A percentile compares a stretch with the other conserved stretches of the same genome.
Evolutionary conservation across 345 rosid genomes (phyloP).

Genomic region (Erodium maritimum): DNA sequence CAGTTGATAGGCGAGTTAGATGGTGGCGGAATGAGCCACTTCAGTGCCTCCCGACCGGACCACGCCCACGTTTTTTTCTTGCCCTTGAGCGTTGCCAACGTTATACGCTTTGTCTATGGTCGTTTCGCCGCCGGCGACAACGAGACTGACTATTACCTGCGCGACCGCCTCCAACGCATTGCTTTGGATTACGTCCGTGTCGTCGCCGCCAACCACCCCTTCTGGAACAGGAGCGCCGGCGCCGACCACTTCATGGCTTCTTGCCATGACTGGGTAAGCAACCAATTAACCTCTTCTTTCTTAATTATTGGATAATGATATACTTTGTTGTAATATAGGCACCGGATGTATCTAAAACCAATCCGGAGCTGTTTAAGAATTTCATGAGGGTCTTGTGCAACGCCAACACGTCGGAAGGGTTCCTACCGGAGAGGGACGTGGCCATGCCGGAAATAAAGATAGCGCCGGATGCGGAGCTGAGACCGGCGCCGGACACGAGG

Average conservation of each 20-base stretch:
- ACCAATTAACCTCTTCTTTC: too few relatives aligned
- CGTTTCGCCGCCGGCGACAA: conserved; percentile 22
- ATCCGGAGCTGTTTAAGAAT: conserved; percentile 39
- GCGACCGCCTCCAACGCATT: conserved; percentile 19
- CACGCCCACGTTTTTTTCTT: conserved; percentile 42
- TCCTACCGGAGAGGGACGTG: conserved; percentile 47
- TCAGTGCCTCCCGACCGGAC: conserved; percentile 34
- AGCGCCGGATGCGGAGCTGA: conserved; percentile 11
- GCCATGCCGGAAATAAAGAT: conserved; percentile 45
- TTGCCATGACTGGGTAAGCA: conserved; percentile 55
- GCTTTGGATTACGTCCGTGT: conserved; percentile 30
- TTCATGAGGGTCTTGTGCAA: conserved; percentile 64
- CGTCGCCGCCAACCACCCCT: conserved; percentile 29
- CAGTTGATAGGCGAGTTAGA: conserved; percentile 50
- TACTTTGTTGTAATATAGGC: too few relatives aligned
- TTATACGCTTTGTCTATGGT: conserved; percentile 27
- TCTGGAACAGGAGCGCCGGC: conserved; percentile 50
- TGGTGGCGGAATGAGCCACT: conserved; percentile 20
- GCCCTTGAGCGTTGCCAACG: conserved; percentile 35
- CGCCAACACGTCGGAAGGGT: conserved; percentile 68
- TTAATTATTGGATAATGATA: too few relatives aligned
- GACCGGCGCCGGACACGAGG: conserved; percentile 4
- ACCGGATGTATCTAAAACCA: conserved; percentile 35
- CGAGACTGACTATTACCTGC: too few relatives aligned
- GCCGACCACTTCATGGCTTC: conserved; percentile 58